Percentiles rank a stretch among this genome's conserved stretches.
Conservation (phyloP, 2,329 filamentous ascomycete genomes). For the Botrytis paeoniae region DNA sequence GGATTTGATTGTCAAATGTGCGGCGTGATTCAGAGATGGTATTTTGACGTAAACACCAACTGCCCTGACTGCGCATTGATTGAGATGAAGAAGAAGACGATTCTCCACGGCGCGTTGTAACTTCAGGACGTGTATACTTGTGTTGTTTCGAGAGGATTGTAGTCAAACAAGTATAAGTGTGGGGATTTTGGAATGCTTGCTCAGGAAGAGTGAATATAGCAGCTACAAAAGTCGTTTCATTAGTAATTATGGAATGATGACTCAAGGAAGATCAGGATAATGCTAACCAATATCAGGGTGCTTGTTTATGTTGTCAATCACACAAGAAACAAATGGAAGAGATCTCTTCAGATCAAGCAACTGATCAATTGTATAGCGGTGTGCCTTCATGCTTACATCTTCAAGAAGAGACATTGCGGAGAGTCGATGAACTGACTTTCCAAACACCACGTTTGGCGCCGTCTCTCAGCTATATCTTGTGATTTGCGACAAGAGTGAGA, state of each 20-base stretch:
- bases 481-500: neutral
- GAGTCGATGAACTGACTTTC: neutral
- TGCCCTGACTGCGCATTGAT: slow-evolving; percentile 20
- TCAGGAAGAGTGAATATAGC: slow-evolving; percentile 31
- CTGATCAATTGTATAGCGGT: slow-evolving; percentile 31
- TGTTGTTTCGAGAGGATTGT: slow-evolving; percentile 6
- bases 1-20: slow-evolving; percentile 35
- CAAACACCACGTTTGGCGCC: neutral
- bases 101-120: slow-evolving; percentile 15
- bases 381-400: slow-evolving; percentile 12
- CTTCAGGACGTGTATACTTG: slow-evolving; percentile 6
- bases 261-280: neutral
- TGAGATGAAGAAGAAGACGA: slow-evolving; percentile 21
- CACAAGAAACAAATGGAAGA: slow-evolving; percentile 28
- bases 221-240: slow-evolving; percentile 21
- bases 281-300: slow-evolving; percentile 33
- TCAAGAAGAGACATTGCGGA: slow-evolving; percentile 15
- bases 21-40: slow-evolving; percentile 32
- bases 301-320: slow-evolving; percentile 32
- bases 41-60: slow-evolving; percentile 36
- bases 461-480: neutral
- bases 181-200: slow-evolving; percentile 28
- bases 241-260: neutral
- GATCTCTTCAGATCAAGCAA: slow-evolving; percentile 32
- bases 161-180: slow-evolving; percentile 26